Base-by-base conservation (phyloP, 176 grass and related monocot species). In the Eremochloa ophiuroides region DNA sequence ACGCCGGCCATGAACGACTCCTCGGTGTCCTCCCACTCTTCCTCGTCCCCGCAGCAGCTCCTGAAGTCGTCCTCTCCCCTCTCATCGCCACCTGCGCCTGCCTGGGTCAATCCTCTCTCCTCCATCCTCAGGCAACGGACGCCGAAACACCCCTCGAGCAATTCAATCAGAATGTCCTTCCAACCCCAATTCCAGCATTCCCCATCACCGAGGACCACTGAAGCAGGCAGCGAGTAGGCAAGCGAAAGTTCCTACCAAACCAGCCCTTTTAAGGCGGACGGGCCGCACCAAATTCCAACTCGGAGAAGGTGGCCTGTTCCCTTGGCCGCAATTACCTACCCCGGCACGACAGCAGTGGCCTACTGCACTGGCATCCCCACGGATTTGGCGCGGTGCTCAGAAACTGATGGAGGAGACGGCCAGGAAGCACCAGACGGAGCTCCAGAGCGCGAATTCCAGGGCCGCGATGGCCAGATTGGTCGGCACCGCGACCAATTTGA, bases 1-100 rank as follows among this genome's bases (percentile, higher is more conserved):
- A 94, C 30, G 7, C 87, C 82, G 2, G 83, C 73, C 0, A 74
- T 90, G 76, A 96, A 93, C 30, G 93, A 99, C 41, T 99, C 97
- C 80, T 99, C 93, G 0, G 97, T 92, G 67, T 96, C 97, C 79
- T 99, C 81, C 97, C 97, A 99, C 83, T 96, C 89, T 62, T 99
- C 96, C 9, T 94, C 94, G 15, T 94, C 92, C 15, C 85, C 89
- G 23, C 87, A 90, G 74, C 93, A 99, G 83, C 93, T 99, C 84
- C 82, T 86, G 80, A 92, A 96, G 50, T 99, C 97, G 1, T 99
- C 96, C 41, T 94, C 86, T 0, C 15, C 80, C 7, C 35, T 80
- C 8, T 6, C 5, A 43, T 56, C 31, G 42, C 55, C 31, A 33
- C 55, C 66, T 1, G 25, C 28, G 2, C 55, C 75, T 0, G 26